phyloP scores from a whole-genome alignment of 768 basidiomycete species.

The Boletellus sp. region DNA sequence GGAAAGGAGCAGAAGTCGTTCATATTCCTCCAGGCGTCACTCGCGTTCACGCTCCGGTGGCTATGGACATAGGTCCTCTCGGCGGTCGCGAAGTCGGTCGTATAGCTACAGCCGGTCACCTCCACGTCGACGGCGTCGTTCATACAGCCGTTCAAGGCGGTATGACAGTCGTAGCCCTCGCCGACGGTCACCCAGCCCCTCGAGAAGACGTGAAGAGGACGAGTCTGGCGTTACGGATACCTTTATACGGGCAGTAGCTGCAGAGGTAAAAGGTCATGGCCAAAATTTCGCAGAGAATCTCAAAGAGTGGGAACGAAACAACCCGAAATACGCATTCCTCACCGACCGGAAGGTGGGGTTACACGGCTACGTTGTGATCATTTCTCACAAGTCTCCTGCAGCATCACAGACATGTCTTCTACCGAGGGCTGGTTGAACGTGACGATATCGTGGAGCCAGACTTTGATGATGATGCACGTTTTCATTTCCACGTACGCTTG shows the following conservation, averaged over 20 bases:
- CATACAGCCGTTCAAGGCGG: conserved; percentile 48
- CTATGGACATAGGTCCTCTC: conserved; percentile 22
- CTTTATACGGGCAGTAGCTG: conserved; percentile 85
- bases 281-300: conserved; percentile 70
- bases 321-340: conserved; percentile 82
- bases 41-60: conserved; percentile 34
- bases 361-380: not conserved
- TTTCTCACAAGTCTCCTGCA: conserved; percentile 26
- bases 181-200: conserved; percentile 33
- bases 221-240: conserved; percentile 64
- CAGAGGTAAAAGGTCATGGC: conserved; percentile 80
- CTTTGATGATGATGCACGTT: conserved; percentile 74
- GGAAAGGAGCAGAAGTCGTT: conserved; percentile 26
- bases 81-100: conserved; percentile 26
- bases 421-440: conserved; percentile 63
- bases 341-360: conserved; percentile 47
- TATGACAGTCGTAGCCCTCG: conserved; percentile 47
- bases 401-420: conserved; percentile 72
- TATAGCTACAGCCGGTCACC: conserved; percentile 34
- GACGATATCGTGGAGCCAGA: conserved; percentile 54
- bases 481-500: conserved; percentile 1
- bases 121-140: conserved; percentile 40
- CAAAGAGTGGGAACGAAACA: conserved; percentile 70
- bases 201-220: conserved; percentile 47
- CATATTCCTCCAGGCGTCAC: conserved; percentile 20